phyloP scores from a whole-genome alignment of 768 basidiomycete genomes.

The Polyporus arcularius region DNA sequence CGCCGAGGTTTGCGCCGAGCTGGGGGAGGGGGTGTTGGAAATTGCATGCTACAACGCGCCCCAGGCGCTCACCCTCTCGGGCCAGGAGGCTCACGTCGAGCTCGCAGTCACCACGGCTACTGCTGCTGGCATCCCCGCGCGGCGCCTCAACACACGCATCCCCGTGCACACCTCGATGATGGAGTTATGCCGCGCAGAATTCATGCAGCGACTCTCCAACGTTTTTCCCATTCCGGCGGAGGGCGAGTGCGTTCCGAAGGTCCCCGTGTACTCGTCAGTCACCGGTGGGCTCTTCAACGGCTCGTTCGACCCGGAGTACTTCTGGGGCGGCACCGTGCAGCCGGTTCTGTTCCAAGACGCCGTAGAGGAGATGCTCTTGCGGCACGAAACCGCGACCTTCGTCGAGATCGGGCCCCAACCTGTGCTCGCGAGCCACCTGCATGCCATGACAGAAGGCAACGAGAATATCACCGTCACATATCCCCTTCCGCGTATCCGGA shows the following conservation, averaged over 20 bases:
- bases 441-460: constrained; percentile 21
- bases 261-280: constrained; percentile 41
- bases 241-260: constrained; percentile 27
- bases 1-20: constrained; percentile 15
- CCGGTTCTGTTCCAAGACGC: constrained; percentile 41
- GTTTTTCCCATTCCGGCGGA: constrained; percentile 32
- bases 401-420: constrained; percentile 46
- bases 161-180: constrained; percentile 44
- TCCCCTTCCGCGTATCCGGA: constrained; percentile 27
- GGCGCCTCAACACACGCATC: constrained; percentile 37
- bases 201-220: constrained; percentile 28
- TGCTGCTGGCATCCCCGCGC: constrained; percentile 34
- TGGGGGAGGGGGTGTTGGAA: constrained; percentile 30
- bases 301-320: constrained; percentile 39
- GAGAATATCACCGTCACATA: constrained; percentile 25
- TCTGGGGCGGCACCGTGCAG: constrained; percentile 41
- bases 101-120: constrained; percentile 33
- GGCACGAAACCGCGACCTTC: constrained; percentile 31
- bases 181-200: constrained; percentile 36
- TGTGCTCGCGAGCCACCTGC: constrained; percentile 38
- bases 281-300: constrained; percentile 30
- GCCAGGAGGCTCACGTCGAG: constrained; percentile 28
- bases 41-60: constrained; percentile 45
- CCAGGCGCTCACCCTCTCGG: constrained; percentile 41
- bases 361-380: constrained; percentile 26